Conservation (phyloP, 495 filamentous ascomycete genomes). For the Elaphomyces granulatus region DNA sequence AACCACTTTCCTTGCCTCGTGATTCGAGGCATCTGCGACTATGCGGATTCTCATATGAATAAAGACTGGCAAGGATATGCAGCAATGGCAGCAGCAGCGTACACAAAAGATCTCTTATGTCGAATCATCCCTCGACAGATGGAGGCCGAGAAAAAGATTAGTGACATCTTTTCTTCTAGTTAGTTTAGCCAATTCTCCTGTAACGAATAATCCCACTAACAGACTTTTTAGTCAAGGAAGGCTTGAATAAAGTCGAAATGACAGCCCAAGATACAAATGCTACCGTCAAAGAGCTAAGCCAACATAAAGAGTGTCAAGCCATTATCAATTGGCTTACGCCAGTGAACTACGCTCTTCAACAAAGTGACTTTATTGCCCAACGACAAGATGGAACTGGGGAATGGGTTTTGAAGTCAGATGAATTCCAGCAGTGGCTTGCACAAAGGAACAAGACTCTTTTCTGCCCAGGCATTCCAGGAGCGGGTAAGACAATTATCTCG, state of each 20-base stretch:
- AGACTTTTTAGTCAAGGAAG: conserved; percentile 3
- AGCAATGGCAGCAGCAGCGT: conserved; percentile 20
- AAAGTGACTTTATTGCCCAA: conserved; percentile 7
- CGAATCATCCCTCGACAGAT: conserved; percentile 4
- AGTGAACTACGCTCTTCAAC: conserved; percentile 9
- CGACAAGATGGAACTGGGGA: conserved; percentile 25
- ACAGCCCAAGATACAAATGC: conserved; percentile 3
- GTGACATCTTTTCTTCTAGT: conserved; percentile 1
- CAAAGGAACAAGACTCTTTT: conserved; percentile 19
- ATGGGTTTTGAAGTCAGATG: conserved; percentile 27
- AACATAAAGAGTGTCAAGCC: conserved; percentile 3
- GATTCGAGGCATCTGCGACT: conserved; percentile 24
- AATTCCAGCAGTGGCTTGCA: conserved; percentile 22
- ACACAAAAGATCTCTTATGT: conserved; percentile 7
- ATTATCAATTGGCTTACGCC: conserved; percentile 11
- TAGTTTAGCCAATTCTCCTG: not conserved
- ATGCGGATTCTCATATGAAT: conserved; percentile 25
- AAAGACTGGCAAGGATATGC: conserved; percentile 18
- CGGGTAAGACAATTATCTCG: conserved; percentile 22
- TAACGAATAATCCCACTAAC: not conserved
- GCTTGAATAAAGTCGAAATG: not conserved
- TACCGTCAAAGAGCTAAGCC: conserved; percentile 1
- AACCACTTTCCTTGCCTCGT: conserved; percentile 22
- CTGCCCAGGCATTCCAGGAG: conserved; percentile 27
- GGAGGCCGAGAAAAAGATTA: conserved; percentile 4